Conservation (phyloP, 129 eudicot genomes). For the Solidago caesia region DNA sequence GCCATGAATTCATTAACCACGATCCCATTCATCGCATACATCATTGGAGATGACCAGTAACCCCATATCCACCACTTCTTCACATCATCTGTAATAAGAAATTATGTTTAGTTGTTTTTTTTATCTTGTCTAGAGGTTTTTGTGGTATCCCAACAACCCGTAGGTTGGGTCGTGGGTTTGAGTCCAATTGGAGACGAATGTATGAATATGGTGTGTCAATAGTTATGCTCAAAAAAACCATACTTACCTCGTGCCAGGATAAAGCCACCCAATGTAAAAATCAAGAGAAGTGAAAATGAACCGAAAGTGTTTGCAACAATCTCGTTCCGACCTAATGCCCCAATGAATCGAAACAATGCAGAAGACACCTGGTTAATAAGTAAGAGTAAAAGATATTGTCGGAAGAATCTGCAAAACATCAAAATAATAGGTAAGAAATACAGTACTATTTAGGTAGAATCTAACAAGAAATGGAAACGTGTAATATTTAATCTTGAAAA, state of each 20-base stretch:
- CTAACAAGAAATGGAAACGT: not conserved
- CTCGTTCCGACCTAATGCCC: slow-evolving; percentile 56
- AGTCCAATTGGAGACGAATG: no score
- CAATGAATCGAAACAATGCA: slow-evolving; percentile 53
- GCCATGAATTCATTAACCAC: slow-evolving; percentile 57
- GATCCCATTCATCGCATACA: slow-evolving; percentile 60
- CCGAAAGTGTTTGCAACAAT: slow-evolving; percentile 50
- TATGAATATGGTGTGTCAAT: not conserved
- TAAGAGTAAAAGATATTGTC: slow-evolving; percentile 45
- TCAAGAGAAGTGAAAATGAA: slow-evolving; percentile 35
- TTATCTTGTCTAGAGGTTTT: no score
- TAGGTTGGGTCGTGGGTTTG: no score
- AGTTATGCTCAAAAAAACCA: no score
- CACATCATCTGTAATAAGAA: slow-evolving; percentile 37
- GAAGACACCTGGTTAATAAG: slow-evolving; percentile 56
- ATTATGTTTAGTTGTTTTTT: not conserved
- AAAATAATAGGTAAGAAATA: not conserved
- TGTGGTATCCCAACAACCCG: no score
- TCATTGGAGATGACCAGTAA: slow-evolving; percentile 61
- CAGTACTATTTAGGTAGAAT: not conserved
- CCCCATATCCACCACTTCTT: slow-evolving; percentile 64
- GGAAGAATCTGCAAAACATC: slow-evolving; percentile 44
- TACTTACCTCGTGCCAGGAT: slow-evolving; percentile 32
- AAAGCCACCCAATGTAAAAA: slow-evolving; percentile 58
- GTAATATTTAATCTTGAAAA: not conserved